These are phyloP conservation scores for Ophidiomyces ophidiicola DNA, from an alignment of 2,329 filamentous ascomycete genomes.

Conservation along the genomic window DNA sequence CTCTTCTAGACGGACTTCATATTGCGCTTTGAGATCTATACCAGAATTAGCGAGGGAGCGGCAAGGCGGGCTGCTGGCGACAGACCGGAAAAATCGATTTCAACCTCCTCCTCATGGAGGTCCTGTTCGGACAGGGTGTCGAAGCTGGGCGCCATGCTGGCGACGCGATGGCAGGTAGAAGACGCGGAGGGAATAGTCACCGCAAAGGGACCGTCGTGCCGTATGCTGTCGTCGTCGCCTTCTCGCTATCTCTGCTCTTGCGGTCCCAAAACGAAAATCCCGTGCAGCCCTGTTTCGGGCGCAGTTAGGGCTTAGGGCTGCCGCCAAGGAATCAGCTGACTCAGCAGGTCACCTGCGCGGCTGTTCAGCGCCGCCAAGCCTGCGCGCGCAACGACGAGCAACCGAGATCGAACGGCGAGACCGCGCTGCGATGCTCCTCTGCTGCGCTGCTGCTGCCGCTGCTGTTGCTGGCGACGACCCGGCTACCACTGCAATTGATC, in stretches of 20 bases:
- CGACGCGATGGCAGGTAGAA: not conserved
- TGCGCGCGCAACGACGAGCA: too few relatives aligned
- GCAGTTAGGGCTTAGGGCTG: conserved; percentile 8
- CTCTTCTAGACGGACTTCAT: conserved; percentile 89
- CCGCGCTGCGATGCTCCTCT: too few relatives aligned
- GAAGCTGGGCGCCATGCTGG: conserved; percentile 84
- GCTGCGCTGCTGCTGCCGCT: not conserved
- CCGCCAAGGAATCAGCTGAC: too few relatives aligned
- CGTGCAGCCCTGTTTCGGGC: not conserved
- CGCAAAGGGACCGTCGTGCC: not conserved
- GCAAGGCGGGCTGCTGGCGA: conserved; percentile 13
- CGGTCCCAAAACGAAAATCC: conserved; percentile 4
- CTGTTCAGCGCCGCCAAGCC: too few relatives aligned
- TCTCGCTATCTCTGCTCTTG: not conserved
- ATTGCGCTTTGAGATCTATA: conserved; percentile 76
- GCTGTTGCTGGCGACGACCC: not conserved
- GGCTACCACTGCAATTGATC: conserved; percentile 7
- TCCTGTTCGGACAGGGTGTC: conserved; percentile 86
- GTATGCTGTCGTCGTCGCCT: not conserved
- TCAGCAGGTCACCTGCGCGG: too few relatives aligned
- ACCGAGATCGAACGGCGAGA: too few relatives aligned
- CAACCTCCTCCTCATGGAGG: conserved; percentile 79
- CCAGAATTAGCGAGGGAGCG: conserved; percentile 22
- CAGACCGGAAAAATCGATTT: conserved; percentile 74
- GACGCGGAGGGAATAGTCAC: not conserved